Percentiles rank a stretch among this genome's conserved stretches.
These are phyloP conservation scores for Rhytidhysteron rufulum DNA, from an alignment of 2,329 filamentous ascomycete species.

Conservation along the genomic window DNA sequence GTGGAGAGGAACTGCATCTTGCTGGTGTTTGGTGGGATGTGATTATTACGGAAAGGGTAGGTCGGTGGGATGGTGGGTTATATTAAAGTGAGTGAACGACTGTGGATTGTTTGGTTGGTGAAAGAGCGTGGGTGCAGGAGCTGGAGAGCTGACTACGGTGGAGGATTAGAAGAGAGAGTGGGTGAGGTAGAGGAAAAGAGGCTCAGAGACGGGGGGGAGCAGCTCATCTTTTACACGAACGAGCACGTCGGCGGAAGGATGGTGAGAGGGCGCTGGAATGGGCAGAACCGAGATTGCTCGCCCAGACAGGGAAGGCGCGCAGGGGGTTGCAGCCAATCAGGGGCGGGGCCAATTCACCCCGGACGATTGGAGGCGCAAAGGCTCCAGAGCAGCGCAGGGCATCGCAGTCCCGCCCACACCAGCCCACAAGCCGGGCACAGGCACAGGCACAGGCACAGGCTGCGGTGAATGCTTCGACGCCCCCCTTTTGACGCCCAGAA, in stretches of 20 bases:
- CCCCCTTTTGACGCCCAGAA: no score
- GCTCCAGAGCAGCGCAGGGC: no score
- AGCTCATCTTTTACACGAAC: no score
- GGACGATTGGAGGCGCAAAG: no score
- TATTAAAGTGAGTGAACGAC: neutral
- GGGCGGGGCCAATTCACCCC: no score
- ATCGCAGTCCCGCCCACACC: no score
- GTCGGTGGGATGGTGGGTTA: conserved; percentile 7
- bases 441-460: no score
- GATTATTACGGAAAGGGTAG: conserved; percentile 7
- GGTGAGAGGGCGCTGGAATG: conserved; percentile 30
- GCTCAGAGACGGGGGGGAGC: conserved; percentile 12
- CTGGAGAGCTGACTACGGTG: conserved; percentile 7
- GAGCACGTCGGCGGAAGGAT: conserved; percentile 22
- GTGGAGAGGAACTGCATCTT: conserved; percentile 51
- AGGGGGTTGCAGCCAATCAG: no score
- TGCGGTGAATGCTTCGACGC: no score
- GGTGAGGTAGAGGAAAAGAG: conserved; percentile 7
- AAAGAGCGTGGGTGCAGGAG: conserved; percentile 15
- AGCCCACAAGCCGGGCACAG: no score
- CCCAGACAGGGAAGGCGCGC: conserved; percentile 5
- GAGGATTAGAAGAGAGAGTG: conserved; percentile 10
- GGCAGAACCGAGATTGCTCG: conserved; percentile 11
- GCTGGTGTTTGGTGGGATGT: conserved; percentile 11
- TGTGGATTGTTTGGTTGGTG: conserved; percentile 6